Evolutionary conservation across 2,329 filamentous ascomycete genomes (phyloP), one percentile per base, ranked within the genome.

Genomic region (Claviceps monticola): DNA sequence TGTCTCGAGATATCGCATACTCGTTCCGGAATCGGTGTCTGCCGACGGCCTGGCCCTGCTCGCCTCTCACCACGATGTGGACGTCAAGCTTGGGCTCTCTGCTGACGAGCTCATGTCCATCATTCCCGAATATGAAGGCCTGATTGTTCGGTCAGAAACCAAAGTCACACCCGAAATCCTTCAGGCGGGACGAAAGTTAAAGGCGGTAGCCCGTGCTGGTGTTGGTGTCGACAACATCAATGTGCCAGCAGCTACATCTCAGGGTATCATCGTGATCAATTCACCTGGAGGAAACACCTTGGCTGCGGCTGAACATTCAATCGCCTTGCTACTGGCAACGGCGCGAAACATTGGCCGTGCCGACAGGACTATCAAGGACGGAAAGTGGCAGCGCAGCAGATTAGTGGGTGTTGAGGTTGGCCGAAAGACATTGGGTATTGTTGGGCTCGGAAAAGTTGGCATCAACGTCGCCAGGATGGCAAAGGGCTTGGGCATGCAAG

Each of bases 221-320:
- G 87, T 91, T 1, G 87, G 85, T 36, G 85, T 91, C 23, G 86
- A 91, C 68, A 90, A 91, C 68, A 86, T 93, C 48, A 76, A 91
- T 62, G 82, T 91, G 0, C 72, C 79, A 37, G 78, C 80, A 7
- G 86, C 86, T 2, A 91, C 86, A 0, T 73, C 76, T 41, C 73
- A 81, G 51, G 87, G 87, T 19, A 82, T 91, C 54, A 82, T 90
- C 49, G 86, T 93, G 2, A 82, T 91, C 51, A 93, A 91, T 65
- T 84, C 80, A 26, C 86, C 87, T 0, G 78, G 79, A 17, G 87
- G 87, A 2, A 93, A 93, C 62, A 88, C 90, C 58, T 79, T 84
- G 53, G 86, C 87, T 0, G 87, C 86, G 0, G 86, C 86, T 0
- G 86, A 89, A 62, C 86, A 89, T 60, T 88, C 86, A 0, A 76